Percentiles rank a stretch among this genome's conserved stretches.
phyloP scores from a whole-genome alignment of 2,329 filamentous ascomycete species.

The Mycogone perniciosa region DNA sequence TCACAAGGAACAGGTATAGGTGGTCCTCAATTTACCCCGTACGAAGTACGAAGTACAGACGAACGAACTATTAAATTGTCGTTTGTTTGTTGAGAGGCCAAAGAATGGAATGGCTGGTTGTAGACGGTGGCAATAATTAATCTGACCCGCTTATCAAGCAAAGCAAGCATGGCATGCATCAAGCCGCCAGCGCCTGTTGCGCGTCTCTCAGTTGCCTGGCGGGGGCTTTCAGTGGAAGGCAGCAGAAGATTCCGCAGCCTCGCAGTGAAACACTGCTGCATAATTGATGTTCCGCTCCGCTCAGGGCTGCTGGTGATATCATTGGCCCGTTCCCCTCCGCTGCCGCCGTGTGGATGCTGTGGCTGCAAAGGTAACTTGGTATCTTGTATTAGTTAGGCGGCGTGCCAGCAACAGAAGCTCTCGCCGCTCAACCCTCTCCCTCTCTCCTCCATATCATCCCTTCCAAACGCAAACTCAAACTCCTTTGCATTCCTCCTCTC shows the following conservation, averaged over 20 bases:
- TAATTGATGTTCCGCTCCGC: constrained; percentile 32
- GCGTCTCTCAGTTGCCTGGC: constrained; percentile 16
- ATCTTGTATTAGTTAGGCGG: constrained; percentile 7
- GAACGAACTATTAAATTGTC: background rate
- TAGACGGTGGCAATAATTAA: constrained; percentile 2
- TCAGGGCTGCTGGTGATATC: constrained; percentile 23
- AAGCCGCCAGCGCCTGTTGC: constrained; percentile 12
- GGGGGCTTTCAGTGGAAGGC: constrained; percentile 20
- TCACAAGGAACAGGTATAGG: no score
- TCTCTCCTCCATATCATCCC: constrained; percentile 6
- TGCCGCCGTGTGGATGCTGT: constrained; percentile 8
- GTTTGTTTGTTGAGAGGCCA: background rate
- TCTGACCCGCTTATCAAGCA: constrained; percentile 1
- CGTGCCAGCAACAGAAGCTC: constrained; percentile 14
- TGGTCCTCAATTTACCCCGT: no score
- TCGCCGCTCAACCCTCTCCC: constrained; percentile 16
- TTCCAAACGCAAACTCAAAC: constrained; percentile 1
- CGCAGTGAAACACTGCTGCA: constrained; percentile 17
- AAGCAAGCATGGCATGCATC: background rate
- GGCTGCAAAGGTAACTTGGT: constrained; percentile 1
- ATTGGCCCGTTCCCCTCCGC: constrained; percentile 28
- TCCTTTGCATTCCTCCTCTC: background rate
- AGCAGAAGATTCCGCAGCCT: constrained; percentile 25
- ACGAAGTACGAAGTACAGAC: background rate
- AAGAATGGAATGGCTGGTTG: background rate